Evolutionary conservation across 2,329 filamentous ascomycete genomes (phyloP), one percentile per base, ranked within the genome.

Genomic region (Microthyrium microscopicum): DNA sequence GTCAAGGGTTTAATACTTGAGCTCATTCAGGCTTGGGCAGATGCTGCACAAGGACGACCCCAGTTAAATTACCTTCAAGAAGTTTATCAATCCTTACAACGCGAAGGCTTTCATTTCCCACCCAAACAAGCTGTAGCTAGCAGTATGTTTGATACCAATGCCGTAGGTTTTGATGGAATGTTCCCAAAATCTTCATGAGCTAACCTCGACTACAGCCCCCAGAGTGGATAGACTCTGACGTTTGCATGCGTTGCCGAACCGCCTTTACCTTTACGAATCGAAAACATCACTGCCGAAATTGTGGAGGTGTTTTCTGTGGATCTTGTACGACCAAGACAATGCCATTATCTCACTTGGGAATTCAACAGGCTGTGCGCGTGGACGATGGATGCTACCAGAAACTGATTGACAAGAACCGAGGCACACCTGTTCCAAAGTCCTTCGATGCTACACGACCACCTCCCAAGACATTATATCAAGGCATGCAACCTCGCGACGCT

Each of bases 261-360:
- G 60, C 83, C 13, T 98, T 98, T 48, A 94, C 83, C 30, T 94
- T 98, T 50, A 98, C 87, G 36, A 98, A 98, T 54, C 77, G 89
- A 48, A 98, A 95, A 53, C 89, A 98, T 52, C 89, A 98, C 54
- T 98, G 89, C 50, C 76, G 89, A 43, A 98, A 98, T 54, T 98
- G 89, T 49, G 89, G 89, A 33, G 93, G 89, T 55, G 89, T 92
- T 47, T 98, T 98, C 53, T 91, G 93, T 51, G 83, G 87, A 42
- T 77, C 89, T 46, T 98, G 89, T 51, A 95, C 87, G 11, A 77
- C 73, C 61, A 95, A 95, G 60, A 73, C 69, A 16, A 68, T 93
- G 26, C 77, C 89, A 4, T 62, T 98, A 12, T 87, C 89, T 11
- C 89, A 95, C 51, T 68, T 98, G 11, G 89, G 89, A 40, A 95